These are phyloP conservation scores for Tylopilus felleus DNA, from an alignment of 768 basidiomycete species.

Conservation along the genomic window DNA sequence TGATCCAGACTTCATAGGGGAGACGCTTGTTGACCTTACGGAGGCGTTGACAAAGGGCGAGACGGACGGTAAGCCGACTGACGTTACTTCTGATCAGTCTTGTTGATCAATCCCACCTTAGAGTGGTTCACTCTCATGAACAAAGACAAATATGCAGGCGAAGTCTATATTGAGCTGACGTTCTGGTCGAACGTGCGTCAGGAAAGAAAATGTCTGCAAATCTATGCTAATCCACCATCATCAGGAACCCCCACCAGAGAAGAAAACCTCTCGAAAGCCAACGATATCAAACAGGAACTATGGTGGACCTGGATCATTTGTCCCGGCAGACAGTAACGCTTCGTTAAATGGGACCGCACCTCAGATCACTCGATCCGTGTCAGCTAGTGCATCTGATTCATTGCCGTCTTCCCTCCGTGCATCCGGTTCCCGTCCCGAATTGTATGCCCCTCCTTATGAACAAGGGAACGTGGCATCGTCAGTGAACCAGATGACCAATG, in stretches of 20 bases:
- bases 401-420: conserved; percentile 59
- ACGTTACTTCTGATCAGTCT: conserved; percentile 1
- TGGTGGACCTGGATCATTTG: conserved; percentile 75
- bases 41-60: conserved; percentile 93
- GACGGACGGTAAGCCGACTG: conserved; percentile 74
- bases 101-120: conserved; percentile 32
- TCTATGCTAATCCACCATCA: conserved; percentile 6
- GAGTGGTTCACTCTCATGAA: conserved; percentile 92
- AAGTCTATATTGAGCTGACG: conserved; percentile 94
- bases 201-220: background rate
- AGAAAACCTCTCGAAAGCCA: conserved; percentile 51
- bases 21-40: conserved; percentile 80
- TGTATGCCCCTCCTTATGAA: conserved; percentile 77
- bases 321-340: conserved; percentile 43
- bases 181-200: conserved; percentile 88
- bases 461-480: conserved; percentile 39
- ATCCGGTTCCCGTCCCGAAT: conserved; percentile 61
- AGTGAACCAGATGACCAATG: conserved; percentile 55
- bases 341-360: conserved; percentile 24
- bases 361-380: conserved; percentile 3
- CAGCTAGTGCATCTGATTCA: conserved; percentile 41
- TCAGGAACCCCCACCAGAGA: conserved; percentile 77
- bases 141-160: conserved; percentile 93
- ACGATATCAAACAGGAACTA: conserved; percentile 59
- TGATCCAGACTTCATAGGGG: conserved; percentile 95